Evolutionary conservation across 2,329 filamentous ascomycete genomes (phyloP).

Genomic region (Drechslerella dactyloides): DNA sequence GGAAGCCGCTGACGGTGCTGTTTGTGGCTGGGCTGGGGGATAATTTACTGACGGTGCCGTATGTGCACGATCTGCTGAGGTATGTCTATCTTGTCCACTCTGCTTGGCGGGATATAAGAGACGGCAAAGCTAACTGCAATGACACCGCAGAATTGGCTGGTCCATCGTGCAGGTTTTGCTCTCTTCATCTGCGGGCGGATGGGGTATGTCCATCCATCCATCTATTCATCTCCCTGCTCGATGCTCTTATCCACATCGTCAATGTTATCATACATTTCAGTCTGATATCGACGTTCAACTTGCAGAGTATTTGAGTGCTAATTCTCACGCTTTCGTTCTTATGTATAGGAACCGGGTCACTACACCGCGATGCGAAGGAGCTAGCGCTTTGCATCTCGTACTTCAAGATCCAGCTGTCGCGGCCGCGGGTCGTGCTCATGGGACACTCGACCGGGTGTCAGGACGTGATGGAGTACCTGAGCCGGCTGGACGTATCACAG

Average conservation of each 20-base stretch:
- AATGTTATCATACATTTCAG: too few species aligned
- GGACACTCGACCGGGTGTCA: constrained; percentile 74
- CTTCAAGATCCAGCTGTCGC: constrained; percentile 57
- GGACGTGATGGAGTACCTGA: constrained; percentile 70
- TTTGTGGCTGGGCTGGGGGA: constrained; percentile 75
- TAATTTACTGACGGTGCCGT: constrained; percentile 70
- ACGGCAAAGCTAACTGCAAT: too few species aligned
- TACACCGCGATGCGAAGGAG: constrained; percentile 63
- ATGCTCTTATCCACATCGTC: too few species aligned
- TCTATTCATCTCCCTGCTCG: neutral
- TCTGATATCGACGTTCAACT: too few species aligned
- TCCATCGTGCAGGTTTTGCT: constrained; percentile 61
- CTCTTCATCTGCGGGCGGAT: constrained; percentile 61
- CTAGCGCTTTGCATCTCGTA: constrained; percentile 62
- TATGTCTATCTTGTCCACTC: constrained; percentile 21
- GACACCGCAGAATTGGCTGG: constrained; percentile 60
- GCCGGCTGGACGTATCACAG: constrained; percentile 54
- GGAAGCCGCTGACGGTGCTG: constrained; percentile 60
- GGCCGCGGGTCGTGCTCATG: constrained; percentile 69
- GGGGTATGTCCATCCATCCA: constrained; percentile 53
- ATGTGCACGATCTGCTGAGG: constrained; percentile 56
- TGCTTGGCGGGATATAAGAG: too few species aligned
- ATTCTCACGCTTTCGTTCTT: too few species aligned
- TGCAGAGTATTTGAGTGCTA: too few species aligned
- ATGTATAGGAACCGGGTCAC: constrained; percentile 59